These are phyloP conservation scores for Globisporangium okanoganense DNA, from an alignment of 352 stramenopile species.

Conservation along the genomic window DNA sequence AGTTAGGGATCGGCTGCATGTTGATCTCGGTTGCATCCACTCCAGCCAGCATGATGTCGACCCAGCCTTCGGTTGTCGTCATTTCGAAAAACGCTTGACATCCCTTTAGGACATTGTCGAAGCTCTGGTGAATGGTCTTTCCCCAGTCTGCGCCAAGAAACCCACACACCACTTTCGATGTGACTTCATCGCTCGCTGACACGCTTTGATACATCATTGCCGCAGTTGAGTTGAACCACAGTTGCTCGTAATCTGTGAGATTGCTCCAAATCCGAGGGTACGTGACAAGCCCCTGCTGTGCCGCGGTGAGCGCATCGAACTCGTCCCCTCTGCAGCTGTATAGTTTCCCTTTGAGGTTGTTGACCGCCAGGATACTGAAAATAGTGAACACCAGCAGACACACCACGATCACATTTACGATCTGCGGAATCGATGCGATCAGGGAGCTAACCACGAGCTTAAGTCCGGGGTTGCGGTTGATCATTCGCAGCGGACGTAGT, in stretches of 20 bases:
- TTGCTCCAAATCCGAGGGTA: constrained; percentile 40
- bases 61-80: constrained; percentile 89
- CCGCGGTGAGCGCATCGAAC: constrained; percentile 31
- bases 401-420: constrained; percentile 85
- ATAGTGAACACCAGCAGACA: constrained; percentile 80
- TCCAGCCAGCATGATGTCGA: constrained; percentile 83
- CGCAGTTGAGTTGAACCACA: constrained; percentile 31
- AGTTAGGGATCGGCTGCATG: constrained; percentile 88
- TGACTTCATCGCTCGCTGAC: constrained; percentile 20
- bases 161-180: constrained; percentile 42
- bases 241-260: constrained; percentile 27
- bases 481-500: constrained; percentile 80
- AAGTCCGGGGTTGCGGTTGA: constrained; percentile 69
- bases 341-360: constrained; percentile 89
- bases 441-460: constrained; percentile 78
- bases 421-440: constrained; percentile 69
- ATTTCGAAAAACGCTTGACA: constrained; percentile 89
- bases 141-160: constrained; percentile 34
- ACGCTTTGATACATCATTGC: constrained; percentile 13
- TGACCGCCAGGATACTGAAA: constrained; percentile 89
- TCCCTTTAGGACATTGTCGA: constrained; percentile 73
- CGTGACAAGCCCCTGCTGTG: constrained; percentile 45
- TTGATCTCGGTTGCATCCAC: constrained; percentile 86
- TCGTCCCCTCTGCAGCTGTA: constrained; percentile 57
- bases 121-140: constrained; percentile 60